Evolutionary conservation across 139 green algal species (phyloP).

Genomic region (Medakamo hakoo): DNA sequence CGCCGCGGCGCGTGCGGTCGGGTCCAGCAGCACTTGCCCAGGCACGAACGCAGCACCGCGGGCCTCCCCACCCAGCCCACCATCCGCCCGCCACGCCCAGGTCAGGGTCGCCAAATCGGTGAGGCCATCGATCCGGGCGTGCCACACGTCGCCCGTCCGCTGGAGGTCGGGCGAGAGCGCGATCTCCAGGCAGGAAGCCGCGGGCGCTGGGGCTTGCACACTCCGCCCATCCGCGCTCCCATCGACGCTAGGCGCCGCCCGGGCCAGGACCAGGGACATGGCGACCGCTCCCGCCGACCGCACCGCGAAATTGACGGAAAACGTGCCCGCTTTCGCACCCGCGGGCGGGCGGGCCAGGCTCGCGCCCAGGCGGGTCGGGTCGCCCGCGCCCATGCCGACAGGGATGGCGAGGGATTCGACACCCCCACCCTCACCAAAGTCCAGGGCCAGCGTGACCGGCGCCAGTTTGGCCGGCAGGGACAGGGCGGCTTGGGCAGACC

Average conservation of each 20-base stretch:
- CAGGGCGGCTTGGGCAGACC: no score
- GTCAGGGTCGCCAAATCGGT: constrained; percentile 1
- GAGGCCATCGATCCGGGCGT: constrained; percentile 10
- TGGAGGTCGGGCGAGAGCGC: constrained; percentile 10
- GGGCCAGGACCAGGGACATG: constrained; percentile 26
- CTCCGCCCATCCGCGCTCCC: no score
- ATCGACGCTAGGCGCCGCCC: constrained; percentile 1
- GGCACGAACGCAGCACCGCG: not conserved
- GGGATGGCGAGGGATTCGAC: constrained; percentile 9
- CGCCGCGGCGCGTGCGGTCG: no score
- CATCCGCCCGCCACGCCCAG: not conserved
- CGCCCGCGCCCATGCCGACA: constrained; percentile 18
- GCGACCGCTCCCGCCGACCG: constrained; percentile 14
- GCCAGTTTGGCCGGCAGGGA: constrained; percentile 14
- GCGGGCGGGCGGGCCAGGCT: constrained; percentile 4
- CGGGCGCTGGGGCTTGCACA: no score
- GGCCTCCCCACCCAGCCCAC: not conserved
- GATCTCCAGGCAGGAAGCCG: constrained; percentile 7
- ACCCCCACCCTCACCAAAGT: constrained; percentile 12
- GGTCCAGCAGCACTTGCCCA: not conserved
- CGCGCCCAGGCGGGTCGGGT: constrained; percentile 11
- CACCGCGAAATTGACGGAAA: constrained; percentile 26
- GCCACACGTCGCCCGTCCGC: constrained; percentile 18
- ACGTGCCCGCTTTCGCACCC: constrained; percentile 4
- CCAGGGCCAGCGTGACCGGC: constrained; percentile 24